Evolutionary conservation across 345 rosid species (phyloP).

Genomic region (Syzygium aqueum): DNA sequence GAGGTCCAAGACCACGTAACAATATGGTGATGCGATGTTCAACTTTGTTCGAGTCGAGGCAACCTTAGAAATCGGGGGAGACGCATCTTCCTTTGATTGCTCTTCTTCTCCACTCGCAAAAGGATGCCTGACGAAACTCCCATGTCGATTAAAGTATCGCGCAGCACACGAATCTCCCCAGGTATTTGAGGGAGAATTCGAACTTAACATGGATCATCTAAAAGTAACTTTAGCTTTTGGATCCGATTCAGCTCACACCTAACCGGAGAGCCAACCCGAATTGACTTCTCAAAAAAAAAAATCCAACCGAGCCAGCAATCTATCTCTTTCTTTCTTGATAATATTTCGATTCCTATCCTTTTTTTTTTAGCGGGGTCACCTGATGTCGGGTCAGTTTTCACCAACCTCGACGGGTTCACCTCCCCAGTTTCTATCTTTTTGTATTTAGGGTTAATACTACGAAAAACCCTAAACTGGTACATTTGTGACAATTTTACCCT

Average conservation of each 20-base stretch:
- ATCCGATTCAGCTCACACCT: not conserved
- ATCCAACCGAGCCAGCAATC: not conserved
- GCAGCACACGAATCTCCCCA: no score
- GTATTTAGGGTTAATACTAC: no score
- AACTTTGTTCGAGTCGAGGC: not conserved
- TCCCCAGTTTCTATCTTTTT: not conserved
- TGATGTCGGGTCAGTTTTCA: not conserved
- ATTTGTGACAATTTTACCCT: no score
- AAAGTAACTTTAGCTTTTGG: not conserved
- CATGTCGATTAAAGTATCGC: not conserved
- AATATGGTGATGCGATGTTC: not conserved
- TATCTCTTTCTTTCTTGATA: not conserved
- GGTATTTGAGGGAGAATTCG: not conserved
- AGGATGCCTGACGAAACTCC: not conserved
- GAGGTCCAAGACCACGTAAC: no score
- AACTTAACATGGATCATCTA: not conserved
- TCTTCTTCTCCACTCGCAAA: not conserved
- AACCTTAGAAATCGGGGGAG: not conserved
- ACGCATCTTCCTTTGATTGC: not conserved
- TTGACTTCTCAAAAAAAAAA: not conserved
- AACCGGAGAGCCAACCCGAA: not conserved
- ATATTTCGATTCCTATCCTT: not conserved
- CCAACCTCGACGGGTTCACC: not conserved
- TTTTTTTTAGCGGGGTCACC: not conserved
- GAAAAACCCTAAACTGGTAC: no score